These are phyloP conservation scores for Mycena chlorophos DNA, from an alignment of 768 basidiomycete species.

Conservation along the genomic window DNA sequence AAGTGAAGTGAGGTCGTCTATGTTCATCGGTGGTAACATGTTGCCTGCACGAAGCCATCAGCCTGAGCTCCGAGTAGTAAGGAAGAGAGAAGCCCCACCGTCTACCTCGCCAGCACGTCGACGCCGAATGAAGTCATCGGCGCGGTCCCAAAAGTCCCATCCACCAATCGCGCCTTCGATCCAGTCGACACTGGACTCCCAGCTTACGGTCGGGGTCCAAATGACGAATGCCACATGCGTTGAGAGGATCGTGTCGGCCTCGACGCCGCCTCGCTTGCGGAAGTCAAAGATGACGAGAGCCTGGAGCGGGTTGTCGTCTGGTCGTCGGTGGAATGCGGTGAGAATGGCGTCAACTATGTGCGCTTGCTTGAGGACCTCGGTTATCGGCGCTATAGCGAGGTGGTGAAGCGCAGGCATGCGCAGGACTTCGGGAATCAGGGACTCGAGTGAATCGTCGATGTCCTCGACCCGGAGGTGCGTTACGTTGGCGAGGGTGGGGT, in stretches of 20 bases:
- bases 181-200: background rate
- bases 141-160: background rate
- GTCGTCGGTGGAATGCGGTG: background rate
- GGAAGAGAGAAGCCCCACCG: too few relatives aligned
- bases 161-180: constrained; percentile 4
- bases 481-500: background rate
- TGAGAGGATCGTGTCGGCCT: too few relatives aligned
- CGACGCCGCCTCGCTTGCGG: background rate
- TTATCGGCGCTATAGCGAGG: background rate
- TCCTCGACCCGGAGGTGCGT: background rate
- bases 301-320: background rate
- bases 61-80: too few relatives aligned
- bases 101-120: background rate
- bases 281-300: background rate
- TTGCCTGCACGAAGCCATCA: too few relatives aligned
- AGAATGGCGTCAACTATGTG: background rate
- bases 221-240: too few relatives aligned
- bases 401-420: background rate
- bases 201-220: too few relatives aligned
- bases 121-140: background rate
- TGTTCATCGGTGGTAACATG: too few relatives aligned
- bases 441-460: background rate
- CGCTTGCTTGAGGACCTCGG: background rate
- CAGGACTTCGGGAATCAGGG: background rate
- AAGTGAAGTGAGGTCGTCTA: too few relatives aligned